Conservation (phyloP, 441 rosid species). For the Gossypium laxum region DNA sequence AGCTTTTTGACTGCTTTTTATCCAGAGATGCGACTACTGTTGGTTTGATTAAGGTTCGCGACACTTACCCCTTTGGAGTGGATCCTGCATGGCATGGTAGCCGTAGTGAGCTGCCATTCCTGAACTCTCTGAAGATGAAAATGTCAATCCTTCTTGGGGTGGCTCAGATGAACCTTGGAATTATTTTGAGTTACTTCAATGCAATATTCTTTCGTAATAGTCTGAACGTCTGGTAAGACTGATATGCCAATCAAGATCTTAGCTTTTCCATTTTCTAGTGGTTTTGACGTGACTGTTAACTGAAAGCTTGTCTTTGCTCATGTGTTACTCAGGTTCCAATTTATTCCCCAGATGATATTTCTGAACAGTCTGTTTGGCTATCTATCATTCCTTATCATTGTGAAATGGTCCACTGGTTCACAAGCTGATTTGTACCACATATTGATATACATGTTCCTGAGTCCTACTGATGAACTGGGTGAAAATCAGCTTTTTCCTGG, state of each 20-base stretch:
- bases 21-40: slow-evolving; percentile 69
- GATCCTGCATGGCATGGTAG: slow-evolving; percentile 91
- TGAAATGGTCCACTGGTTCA: slow-evolving; percentile 89
- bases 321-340: slow-evolving; percentile 61
- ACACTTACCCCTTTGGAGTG: slow-evolving; percentile 81
- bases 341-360: slow-evolving; percentile 83
- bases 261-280: slow-evolving; percentile 1
- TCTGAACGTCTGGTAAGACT: slow-evolving; percentile 59
- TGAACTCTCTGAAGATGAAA: slow-evolving; percentile 94
- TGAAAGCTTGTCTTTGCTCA: neutral
- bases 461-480: slow-evolving; percentile 79
- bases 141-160: slow-evolving; percentile 94
- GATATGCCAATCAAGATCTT: slow-evolving; percentile 10
- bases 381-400: slow-evolving; percentile 64
- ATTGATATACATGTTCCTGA: slow-evolving; percentile 90
- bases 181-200: slow-evolving; percentile 68
- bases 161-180: slow-evolving; percentile 95
- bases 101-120: slow-evolving; percentile 82
- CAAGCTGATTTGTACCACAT: slow-evolving; percentile 88
- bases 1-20: slow-evolving; percentile 14
- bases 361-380: slow-evolving; percentile 85
- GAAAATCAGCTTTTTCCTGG: slow-evolving; percentile 73
- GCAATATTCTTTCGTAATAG: slow-evolving; percentile 53
- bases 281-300: neutral
- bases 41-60: slow-evolving; percentile 65